phyloP scores from a whole-genome alignment of 2,329 filamentous ascomycete species.

The Pseudogymnoascus sp. region DNA sequence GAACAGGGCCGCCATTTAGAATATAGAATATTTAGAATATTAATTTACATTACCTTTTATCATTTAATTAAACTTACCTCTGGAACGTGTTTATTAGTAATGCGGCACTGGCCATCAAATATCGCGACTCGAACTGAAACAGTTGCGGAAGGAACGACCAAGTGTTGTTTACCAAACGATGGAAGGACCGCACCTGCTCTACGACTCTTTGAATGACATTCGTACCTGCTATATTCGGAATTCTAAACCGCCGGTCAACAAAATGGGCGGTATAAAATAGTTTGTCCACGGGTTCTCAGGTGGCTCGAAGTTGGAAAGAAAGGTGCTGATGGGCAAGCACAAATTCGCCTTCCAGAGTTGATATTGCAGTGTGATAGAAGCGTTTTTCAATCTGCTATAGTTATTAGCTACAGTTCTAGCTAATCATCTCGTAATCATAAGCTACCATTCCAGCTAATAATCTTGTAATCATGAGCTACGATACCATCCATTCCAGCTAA shows the following conservation, averaged over 20 bases:
- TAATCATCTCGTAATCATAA: conserved; percentile 17
- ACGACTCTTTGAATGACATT: neutral
- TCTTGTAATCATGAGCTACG: conserved; percentile 13
- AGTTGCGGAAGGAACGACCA: neutral
- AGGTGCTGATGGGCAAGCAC: neutral
- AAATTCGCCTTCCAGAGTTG: neutral
- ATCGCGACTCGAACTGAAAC: neutral
- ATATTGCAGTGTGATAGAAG: neutral
- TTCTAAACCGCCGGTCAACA: neutral
- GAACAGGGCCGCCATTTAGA: conserved; percentile 2
- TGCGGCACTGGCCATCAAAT: neutral
- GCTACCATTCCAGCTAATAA: conserved; percentile 14
- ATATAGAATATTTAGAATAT: neutral
- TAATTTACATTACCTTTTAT: neutral
- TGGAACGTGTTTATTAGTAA: neutral
- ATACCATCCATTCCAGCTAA: conserved; percentile 11
- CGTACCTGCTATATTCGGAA: neutral
- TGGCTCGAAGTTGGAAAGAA: neutral
- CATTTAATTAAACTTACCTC: neutral
- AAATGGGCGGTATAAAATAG: neutral
- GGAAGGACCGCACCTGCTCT: neutral
- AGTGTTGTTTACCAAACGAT: neutral
- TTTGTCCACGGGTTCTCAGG: neutral
- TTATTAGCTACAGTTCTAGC: conserved; percentile 16
- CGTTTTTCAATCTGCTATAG: conserved; percentile 17